Base-by-base conservation (phyloP, 495 filamentous ascomycete species). In the Neurospora pannonica region DNA sequence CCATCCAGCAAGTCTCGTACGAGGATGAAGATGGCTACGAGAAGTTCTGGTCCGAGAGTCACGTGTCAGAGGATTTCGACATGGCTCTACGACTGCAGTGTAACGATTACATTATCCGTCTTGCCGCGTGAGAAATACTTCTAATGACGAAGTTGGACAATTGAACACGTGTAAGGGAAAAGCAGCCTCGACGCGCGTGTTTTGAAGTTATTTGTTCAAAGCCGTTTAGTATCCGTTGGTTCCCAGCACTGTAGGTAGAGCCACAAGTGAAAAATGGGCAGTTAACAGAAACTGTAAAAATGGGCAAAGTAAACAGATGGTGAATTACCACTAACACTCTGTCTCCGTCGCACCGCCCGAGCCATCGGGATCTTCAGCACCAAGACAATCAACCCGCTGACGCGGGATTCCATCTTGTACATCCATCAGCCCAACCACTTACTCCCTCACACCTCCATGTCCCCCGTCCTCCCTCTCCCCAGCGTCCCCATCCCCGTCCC, bases 11-110 rank as follows among this genome's bases (percentile, higher is more conserved):
- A 70, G 88, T 93, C 46, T 86, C 87, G 10, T 92, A 92, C 80
- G 75, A 83, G 74, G 83, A 86, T 42, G 86, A 88, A 73, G 86
- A 89, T 70, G 88, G 89, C 21, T 87, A 89, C 38, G 82, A 92
- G 77, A 92, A 92, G 79, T 92, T 88, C 81, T 93, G 91, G 91
- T 93, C 91, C n/a, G n/a, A 5, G 91, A 93, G 81, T 7, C 36
- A 37, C 36, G 36, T 37, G 31, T 93, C 91, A 13, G 91, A 93
- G 76, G 91, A 93, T 77, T 93, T 93, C 76, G 91, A 93, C 72
- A 92, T 93, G 90, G 89, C 91, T 37, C 88, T 93, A 3, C 90
- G 90, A 71, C 85, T 93, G 21, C 90, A 93, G 79, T 86, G 84
- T 38, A 81, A 75, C 74, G 90, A 91, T 9, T 92, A 92, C 77